These are phyloP conservation scores for Dictyostelium intermedium DNA, from an alignment of 78 protist genomes.

Conservation along the genomic window DNA sequence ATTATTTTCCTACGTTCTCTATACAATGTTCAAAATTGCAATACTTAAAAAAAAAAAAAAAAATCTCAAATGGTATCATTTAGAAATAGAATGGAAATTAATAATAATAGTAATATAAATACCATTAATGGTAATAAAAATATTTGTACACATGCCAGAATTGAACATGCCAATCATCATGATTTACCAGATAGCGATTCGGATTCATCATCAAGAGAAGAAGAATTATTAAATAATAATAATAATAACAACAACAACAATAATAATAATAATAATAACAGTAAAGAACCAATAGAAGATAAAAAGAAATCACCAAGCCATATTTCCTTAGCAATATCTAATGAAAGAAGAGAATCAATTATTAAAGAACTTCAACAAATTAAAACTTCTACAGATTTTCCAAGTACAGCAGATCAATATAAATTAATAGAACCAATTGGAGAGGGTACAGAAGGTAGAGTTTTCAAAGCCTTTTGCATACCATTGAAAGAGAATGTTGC, in stretches of 20 bases:
- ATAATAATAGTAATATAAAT: neutral
- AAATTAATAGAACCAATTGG: conserved; percentile 41
- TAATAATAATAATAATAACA: neutral
- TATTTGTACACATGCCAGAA: neutral
- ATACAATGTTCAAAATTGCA: neutral
- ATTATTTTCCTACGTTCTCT: neutral
- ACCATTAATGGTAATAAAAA: neutral
- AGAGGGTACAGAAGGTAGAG: conserved; percentile 75
- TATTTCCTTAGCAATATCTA: neutral
- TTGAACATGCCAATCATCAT: neutral
- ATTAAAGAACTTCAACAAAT: conserved; percentile 36
- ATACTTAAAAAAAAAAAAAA: neutral
- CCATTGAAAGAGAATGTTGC: conserved; percentile 45
- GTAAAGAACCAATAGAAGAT: neutral
- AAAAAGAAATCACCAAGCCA: neutral
- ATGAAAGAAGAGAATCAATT: conserved; percentile 42
- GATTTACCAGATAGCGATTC: neutral
- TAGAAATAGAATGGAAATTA: neutral
- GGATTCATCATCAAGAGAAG: neutral
- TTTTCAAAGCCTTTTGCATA: conserved; percentile 47
- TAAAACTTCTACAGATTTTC: neutral
- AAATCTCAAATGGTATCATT: neutral
- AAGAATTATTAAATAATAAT: neutral
- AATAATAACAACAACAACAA: neutral
- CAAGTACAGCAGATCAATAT: conserved; percentile 6